These are phyloP conservation scores for Phialophora verrucosa DNA, from an alignment of 2,329 filamentous ascomycete genomes.

Conservation along the genomic window DNA sequence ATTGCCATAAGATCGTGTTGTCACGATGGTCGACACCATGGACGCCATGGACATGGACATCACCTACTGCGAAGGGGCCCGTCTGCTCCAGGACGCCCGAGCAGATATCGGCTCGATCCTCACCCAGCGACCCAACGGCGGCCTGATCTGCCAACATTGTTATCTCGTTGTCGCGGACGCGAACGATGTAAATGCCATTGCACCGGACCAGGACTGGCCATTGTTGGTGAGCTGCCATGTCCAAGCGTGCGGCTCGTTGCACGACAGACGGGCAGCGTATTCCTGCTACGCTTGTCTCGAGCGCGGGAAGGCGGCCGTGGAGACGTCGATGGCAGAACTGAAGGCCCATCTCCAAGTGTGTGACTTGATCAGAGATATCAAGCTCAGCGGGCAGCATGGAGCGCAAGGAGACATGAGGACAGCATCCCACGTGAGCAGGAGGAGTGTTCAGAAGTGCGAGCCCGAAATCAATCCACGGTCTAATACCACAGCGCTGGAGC, in stretches of 20 bases:
- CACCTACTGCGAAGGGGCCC: constrained; percentile 20
- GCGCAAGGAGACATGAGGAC: background rate
- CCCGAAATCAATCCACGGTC: constrained; percentile 3
- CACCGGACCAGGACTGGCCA: constrained; percentile 13
- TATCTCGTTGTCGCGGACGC: constrained; percentile 18
- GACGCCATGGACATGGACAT: constrained; percentile 5
- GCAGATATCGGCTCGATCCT: constrained; percentile 9
- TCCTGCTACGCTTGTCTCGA: constrained; percentile 20
- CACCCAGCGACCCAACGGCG: constrained; percentile 13
- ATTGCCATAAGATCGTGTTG: too few species aligned
- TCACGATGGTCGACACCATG: constrained; percentile 3
- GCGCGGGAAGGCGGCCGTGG: constrained; percentile 11
- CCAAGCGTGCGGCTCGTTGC: constrained; percentile 15
- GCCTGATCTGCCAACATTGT: constrained; percentile 16
- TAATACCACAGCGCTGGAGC: background rate
- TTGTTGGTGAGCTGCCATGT: constrained; percentile 20
- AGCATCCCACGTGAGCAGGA: background rate
- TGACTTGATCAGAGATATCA: constrained; percentile 16
- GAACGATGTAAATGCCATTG: background rate
- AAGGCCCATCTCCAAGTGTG: constrained; percentile 11
- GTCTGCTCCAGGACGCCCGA: constrained; percentile 15
- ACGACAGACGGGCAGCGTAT: constrained; percentile 14
- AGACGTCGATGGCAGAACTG: constrained; percentile 9
- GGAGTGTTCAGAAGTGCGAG: too few species aligned
- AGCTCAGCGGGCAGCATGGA: background rate